phyloP scores from a whole-genome alignment of 225 moss, liverwort and hornwort species.

The Sphagnum contortum region DNA sequence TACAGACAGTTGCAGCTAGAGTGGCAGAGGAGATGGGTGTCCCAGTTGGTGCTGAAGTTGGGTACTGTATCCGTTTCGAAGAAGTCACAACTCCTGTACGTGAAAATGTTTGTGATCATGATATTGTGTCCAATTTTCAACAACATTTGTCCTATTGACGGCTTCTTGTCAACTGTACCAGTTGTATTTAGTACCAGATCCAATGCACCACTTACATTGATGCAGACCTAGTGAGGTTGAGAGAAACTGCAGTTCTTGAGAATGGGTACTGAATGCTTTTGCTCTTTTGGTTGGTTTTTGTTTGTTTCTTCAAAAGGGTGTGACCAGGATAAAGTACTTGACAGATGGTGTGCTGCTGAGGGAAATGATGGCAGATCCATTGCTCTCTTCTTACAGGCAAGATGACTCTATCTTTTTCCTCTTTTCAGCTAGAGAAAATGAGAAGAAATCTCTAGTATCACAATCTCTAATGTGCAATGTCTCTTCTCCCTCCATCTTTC shows the following conservation, averaged over 20 bases:
- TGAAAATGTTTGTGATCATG: not conserved
- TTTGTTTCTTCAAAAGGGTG: constrained; percentile 21
- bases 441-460: too few species aligned
- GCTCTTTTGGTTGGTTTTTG: too few species aligned
- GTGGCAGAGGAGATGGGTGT: constrained; percentile 93
- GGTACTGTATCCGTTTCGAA: constrained; percentile 87
- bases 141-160: not conserved
- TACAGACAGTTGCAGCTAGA: constrained; percentile 75
- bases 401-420: not conserved
- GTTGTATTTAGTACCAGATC: too few species aligned
- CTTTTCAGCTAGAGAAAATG: not conserved
- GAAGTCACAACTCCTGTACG: constrained; percentile 63
- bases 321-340: constrained; percentile 90
- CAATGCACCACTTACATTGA: too few species aligned
- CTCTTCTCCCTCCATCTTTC: too few species aligned
- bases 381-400: constrained; percentile 68
- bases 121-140: not conserved
- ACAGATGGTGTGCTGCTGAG: constrained; percentile 87
- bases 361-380: constrained; percentile 98
- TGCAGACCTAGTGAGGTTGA: too few species aligned
- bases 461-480: too few species aligned
- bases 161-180: too few species aligned
- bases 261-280: too few species aligned
- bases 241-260: too few species aligned
- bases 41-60: constrained; percentile 76